A percentile compares a stretch with the other conserved stretches of the same genome.
These are phyloP conservation scores for Rosa persica DNA, from an alignment of 306 rosid genomes.

Conservation along the genomic window DNA sequence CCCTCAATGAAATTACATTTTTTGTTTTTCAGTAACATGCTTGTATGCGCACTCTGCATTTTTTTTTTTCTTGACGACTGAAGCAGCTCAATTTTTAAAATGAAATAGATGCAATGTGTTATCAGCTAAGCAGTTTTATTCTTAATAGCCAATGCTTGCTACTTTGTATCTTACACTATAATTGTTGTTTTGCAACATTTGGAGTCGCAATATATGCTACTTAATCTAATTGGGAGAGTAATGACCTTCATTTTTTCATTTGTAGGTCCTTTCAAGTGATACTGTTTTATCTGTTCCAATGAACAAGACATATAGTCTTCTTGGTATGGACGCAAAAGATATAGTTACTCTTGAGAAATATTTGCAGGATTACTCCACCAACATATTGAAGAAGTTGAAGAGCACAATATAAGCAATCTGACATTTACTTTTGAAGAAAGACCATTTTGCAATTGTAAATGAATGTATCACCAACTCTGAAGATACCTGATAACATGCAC, in stretches of 20 bases:
- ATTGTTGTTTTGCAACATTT: not conserved
- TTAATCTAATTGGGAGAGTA: not conserved
- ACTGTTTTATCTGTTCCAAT: slow-evolving; percentile 83
- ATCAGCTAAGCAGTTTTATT: not conserved
- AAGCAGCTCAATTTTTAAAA: not conserved
- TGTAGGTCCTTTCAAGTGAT: slow-evolving; percentile 87
- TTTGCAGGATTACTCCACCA: slow-evolving; percentile 93
- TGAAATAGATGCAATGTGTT: not conserved
- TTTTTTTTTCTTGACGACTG: not conserved
- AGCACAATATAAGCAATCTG: slow-evolving; percentile 95
- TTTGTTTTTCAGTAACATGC: not conserved
- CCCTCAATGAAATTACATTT: not conserved
- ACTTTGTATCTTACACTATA: not conserved
- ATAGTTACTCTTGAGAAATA: slow-evolving; percentile 75
- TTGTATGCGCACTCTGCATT: not conserved
- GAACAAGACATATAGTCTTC: slow-evolving; percentile 74
- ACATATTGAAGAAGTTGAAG: slow-evolving; percentile 95
- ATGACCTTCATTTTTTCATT: slow-evolving; percentile 15
- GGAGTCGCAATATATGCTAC: not conserved
- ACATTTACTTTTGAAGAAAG: slow-evolving; percentile 63
- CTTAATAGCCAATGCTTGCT: not conserved
- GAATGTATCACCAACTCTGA: slow-evolving; percentile 23
- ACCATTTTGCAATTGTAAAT: slow-evolving; percentile 41
- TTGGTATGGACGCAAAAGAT: slow-evolving; percentile 87
- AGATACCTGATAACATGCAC: slow-evolving; percentile 11